Evolutionary conservation across 768 basidiomycete genomes (phyloP).

Genomic region (Punctularia strigosozonata): DNA sequence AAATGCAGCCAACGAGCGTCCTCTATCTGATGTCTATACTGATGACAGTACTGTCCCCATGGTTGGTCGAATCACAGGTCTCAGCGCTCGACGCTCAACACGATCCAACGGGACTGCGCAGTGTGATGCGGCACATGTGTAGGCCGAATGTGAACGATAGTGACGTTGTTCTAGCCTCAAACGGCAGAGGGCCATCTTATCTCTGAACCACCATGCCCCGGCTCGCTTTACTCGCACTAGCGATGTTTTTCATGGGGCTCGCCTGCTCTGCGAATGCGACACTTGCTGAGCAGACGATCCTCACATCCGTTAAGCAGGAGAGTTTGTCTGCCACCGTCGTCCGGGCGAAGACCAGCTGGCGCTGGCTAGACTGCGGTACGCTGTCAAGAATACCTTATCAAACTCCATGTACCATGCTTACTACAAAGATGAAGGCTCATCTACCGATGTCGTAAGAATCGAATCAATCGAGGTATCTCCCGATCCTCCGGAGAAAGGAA

Average conservation of each 20-base stretch:
- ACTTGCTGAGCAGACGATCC: no score
- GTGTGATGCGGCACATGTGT: no score
- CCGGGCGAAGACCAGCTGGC: slow-evolving; percentile 40
- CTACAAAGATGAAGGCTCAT: slow-evolving; percentile 24
- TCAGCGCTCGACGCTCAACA: no score
- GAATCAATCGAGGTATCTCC: slow-evolving; percentile 66
- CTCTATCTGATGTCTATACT: no score
- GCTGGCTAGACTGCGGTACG: slow-evolving; percentile 67
- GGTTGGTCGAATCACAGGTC: no score
- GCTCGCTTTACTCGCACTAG: slow-evolving; percentile 15
- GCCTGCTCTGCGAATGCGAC: no score
- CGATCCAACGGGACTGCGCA: no score
- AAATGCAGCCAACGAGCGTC: no score
- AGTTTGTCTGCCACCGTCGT: slow-evolving; percentile 18
- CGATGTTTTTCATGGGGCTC: slow-evolving; percentile 13
- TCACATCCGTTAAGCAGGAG: slow-evolving; percentile 16
- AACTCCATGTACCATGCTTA: neutral
- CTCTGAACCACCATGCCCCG: slow-evolving; percentile 12
- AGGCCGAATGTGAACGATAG: neutral
- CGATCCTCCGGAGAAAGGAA: slow-evolving; percentile 82
- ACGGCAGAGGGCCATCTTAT: neutral
- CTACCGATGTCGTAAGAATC: slow-evolving; percentile 42
- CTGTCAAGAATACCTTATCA: slow-evolving; percentile 4
- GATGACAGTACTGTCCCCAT: no score
- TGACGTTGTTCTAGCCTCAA: neutral